A percentile compares a stretch with the other conserved stretches of the same genome.
phyloP scores from a whole-genome alignment of 2,329 filamentous ascomycete species.

The Sporothrix euskadiensis region DNA sequence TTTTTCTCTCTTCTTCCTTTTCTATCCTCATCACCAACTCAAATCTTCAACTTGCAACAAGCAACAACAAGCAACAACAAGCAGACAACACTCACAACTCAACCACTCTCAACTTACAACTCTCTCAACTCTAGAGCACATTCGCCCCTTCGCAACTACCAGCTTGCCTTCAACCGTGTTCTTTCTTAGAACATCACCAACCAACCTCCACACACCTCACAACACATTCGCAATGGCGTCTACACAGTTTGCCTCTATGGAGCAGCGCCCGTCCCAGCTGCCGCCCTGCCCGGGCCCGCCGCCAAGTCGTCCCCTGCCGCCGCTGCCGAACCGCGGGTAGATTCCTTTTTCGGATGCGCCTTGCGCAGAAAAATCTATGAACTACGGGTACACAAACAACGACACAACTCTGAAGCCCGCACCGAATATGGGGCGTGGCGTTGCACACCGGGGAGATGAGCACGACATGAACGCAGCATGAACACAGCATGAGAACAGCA shows the following conservation, averaged over 20 bases:
- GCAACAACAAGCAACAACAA: background rate
- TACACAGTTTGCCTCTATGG: constrained; percentile 51
- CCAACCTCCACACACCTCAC: constrained; percentile 26
- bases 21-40: background rate
- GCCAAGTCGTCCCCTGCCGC: constrained; percentile 64
- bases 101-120: background rate
- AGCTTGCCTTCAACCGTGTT: background rate
- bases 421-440: background rate
- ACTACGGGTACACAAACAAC: background rate
- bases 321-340: constrained; percentile 63
- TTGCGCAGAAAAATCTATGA: background rate
- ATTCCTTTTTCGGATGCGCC: background rate
- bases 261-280: constrained; percentile 64
- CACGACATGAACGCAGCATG: background rate
- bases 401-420: background rate
- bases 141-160: background rate
- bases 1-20: constrained; percentile 2
- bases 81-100: background rate
- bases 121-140: background rate
- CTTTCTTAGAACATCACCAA: constrained; percentile 26
- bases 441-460: constrained; percentile 4
- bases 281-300: constrained; percentile 68
- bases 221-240: constrained; percentile 31
- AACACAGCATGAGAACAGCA: background rate
- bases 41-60: constrained; percentile 13